Base-by-base conservation (phyloP, 1,284 basidiomycete genomes). In the Ustilago esculenta region DNA sequence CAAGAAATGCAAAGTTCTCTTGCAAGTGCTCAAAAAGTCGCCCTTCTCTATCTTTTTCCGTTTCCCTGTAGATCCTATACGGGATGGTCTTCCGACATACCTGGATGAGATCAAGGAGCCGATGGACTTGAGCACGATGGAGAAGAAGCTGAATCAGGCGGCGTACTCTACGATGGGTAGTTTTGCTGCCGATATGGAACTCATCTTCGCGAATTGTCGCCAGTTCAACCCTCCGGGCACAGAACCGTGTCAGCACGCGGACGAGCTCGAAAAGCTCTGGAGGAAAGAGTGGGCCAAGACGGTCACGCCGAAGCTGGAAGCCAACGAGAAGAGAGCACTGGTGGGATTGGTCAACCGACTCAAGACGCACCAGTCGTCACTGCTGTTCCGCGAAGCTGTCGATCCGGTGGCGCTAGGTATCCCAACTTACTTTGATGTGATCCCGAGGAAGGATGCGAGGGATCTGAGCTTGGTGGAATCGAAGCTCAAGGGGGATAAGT, bases 61-160 rank as follows among this genome's bases (percentile, higher is more conserved):
- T 35, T 85, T 86, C 17, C 93, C 95, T 2, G 95, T 98, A 14
- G 91, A 98, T 82, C 90, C 94, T 0, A 83, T 90, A 54, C 65
- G 35, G 39, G 80, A 74, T 84, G 45, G 91, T 90, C 83, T 92
- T 89, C 24, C 94, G 90, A 82, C 93, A 91, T 98, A 98, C 82
- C 88, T 91, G 57, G 88, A 96, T 10, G 96, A 98, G 84, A 97
- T 99, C 80, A 85, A 88, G 69, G 40, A 65, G 66, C 96, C 96
- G 6, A 98, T 98, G 93, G 94, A 98, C 83, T 89, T 98, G 52
- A 88, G 88, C 10, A 96, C 94, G 10, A 92, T 98, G 79, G 82
- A 83, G 30, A 85, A 85, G 44, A 94, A 92, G 78, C 60, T 80
- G 6, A 68, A 67, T 11, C 56, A 61, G 20, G 71, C 66, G 10